Percentiles rank a stretch among this genome's conserved stretches.
These are phyloP conservation scores for Fomitiporia mediterranea DNA, from an alignment of 1,284 basidiomycete genomes.

Conservation along the genomic window DNA sequence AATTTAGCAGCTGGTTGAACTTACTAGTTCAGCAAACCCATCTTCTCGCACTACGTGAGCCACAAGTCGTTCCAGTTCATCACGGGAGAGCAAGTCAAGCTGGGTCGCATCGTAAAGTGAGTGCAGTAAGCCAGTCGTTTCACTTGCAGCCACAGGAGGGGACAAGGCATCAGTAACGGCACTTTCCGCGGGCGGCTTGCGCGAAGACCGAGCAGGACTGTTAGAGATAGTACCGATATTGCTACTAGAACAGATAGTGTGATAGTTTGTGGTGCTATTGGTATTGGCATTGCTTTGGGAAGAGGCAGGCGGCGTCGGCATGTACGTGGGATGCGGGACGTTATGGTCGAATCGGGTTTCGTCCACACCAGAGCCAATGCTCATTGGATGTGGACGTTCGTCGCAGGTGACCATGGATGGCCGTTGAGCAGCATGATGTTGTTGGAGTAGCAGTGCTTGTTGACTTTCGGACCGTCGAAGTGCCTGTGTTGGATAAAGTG, in stretches of 20 bases:
- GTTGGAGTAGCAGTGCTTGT: not conserved
- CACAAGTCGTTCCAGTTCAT: slow-evolving; percentile 31
- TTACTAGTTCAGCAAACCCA: slow-evolving; percentile 31
- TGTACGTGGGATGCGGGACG: not conserved
- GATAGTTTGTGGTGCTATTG: no score
- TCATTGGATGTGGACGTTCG: no score
- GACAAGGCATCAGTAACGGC: not conserved
- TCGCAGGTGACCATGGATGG: not conserved
- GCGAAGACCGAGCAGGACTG: not conserved
- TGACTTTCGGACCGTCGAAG: not conserved
- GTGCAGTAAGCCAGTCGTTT: not conserved
- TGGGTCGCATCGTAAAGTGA: slow-evolving; percentile 15
- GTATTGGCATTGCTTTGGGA: not conserved
- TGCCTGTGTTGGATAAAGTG: not conserved
- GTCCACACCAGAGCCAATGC: no score
- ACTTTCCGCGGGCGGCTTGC: not conserved
- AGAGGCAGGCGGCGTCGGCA: slow-evolving; percentile 2
- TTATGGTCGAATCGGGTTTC: not conserved
- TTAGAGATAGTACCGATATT: not conserved
- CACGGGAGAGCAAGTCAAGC: slow-evolving; percentile 27
- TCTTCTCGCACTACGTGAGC: slow-evolving; percentile 32
- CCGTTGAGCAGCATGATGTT: not conserved
- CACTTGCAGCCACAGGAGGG: not conserved
- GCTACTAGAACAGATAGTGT: slow-evolving; percentile 1
- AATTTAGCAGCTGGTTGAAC: no score